phyloP scores from a whole-genome alignment of 108 stramenopile species.

The Skeletonema grethae region DNA sequence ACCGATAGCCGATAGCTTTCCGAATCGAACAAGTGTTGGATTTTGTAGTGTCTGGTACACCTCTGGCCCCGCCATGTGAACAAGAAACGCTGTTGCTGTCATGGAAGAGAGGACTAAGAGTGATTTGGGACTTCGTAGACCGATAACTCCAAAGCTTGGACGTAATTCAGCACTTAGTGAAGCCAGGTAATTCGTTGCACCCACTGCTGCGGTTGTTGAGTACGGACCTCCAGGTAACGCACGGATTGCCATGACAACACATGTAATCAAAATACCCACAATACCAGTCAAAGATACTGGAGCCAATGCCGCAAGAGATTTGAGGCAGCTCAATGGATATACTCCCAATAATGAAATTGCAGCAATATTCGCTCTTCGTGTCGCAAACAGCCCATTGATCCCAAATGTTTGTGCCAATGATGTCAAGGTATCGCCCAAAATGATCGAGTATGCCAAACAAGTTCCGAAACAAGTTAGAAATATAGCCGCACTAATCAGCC shows the following conservation, averaged over 20 bases:
- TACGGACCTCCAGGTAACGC: constrained; percentile 61
- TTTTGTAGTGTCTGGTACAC: constrained; percentile 79
- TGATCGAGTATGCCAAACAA: constrained; percentile 80
- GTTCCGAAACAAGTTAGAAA: constrained; percentile 79
- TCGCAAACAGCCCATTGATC: constrained; percentile 34
- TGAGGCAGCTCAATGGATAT: constrained; percentile 72
- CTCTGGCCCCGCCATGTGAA: constrained; percentile 91
- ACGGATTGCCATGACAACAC: constrained; percentile 68
- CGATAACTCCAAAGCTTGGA: constrained; percentile 64
- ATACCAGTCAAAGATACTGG: constrained; percentile 74
- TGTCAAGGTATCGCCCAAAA: constrained; percentile 78
- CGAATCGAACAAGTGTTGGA: constrained; percentile 47
- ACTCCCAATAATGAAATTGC: constrained; percentile 55
- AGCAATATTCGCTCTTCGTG: constrained; percentile 59
- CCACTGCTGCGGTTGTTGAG: constrained; percentile 9
- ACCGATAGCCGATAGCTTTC: constrained; percentile 57
- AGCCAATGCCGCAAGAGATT: constrained; percentile 64
- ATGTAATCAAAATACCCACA: constrained; percentile 63
- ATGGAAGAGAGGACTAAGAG: constrained; percentile 80
- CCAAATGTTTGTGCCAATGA: constrained; percentile 51
- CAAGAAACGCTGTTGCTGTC: constrained; percentile 86
- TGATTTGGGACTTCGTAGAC: constrained; percentile 50
- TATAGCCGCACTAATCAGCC: constrained; percentile 72
- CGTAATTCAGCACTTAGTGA: constrained; percentile 37
- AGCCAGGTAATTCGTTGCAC: constrained; percentile 30